Conservation (phyloP, 2,329 filamentous ascomycete genomes). For the Metarhizium brunneum region DNA sequence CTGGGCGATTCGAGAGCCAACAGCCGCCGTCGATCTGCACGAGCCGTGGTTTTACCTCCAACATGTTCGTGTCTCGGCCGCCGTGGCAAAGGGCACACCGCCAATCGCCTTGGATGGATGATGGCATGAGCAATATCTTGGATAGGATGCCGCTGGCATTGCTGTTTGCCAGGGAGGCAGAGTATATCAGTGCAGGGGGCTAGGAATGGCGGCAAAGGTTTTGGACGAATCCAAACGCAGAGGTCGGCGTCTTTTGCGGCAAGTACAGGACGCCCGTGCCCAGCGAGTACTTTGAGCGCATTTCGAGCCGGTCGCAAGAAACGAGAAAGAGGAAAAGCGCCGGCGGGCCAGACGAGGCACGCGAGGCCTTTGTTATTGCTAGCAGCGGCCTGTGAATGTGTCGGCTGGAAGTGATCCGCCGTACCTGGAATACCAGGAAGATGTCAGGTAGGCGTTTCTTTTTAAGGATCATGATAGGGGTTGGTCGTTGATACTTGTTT, state of each 20-base stretch:
- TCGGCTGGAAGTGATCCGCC: not conserved
- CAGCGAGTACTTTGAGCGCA: constrained; percentile 70
- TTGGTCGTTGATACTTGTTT: too few relatives aligned
- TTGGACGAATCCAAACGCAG: constrained; percentile 62
- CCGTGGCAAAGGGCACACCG: constrained; percentile 9
- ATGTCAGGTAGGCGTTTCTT: not conserved
- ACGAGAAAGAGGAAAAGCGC: too few relatives aligned
- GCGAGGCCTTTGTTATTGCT: too few relatives aligned
- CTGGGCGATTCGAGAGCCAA: constrained; percentile 23
- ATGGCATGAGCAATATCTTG: constrained; percentile 30
- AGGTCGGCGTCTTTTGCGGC: constrained; percentile 87
- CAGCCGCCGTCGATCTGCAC: constrained; percentile 50
- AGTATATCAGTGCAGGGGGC: constrained; percentile 82
- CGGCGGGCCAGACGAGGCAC: too few relatives aligned
- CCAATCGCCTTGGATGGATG: constrained; percentile 9
- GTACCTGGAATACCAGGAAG: not conserved
- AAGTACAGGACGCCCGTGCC: constrained; percentile 21
- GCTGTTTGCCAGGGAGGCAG: constrained; percentile 68
- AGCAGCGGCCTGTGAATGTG: not conserved
- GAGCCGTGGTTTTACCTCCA: constrained; percentile 52
- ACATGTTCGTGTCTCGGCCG: constrained; percentile 22
- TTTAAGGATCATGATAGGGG: too few relatives aligned
- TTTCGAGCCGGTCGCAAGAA: too few relatives aligned
- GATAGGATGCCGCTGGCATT: constrained; percentile 84
- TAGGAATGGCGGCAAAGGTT: constrained; percentile 32